A percentile compares a stretch with the other conserved stretches of the same genome.
Conservation (phyloP, 169 alveolate genomes). For the Eimeria necatrix region DNA sequence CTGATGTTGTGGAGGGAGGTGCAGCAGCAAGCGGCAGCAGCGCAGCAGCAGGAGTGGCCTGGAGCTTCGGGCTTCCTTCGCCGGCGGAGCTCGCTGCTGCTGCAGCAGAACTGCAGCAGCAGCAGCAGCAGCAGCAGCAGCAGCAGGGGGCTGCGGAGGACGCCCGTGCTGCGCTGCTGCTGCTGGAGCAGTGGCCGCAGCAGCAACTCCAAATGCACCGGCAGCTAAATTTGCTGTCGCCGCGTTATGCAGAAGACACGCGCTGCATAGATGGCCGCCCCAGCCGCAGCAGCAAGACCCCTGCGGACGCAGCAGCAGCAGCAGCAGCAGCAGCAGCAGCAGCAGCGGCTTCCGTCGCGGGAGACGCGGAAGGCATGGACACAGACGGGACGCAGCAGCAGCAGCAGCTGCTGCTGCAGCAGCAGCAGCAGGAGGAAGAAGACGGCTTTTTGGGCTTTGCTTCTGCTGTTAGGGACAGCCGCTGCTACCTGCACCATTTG, state of each 20-base stretch:
- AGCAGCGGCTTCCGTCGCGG: not conserved
- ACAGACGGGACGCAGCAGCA: not conserved
- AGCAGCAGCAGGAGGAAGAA: not conserved
- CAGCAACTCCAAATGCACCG: not conserved
- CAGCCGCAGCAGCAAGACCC: conserved; percentile 5
- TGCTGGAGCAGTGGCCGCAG: not conserved
- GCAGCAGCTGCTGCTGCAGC: not conserved
- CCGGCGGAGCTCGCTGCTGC: conserved; percentile 30
- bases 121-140: conserved; percentile 10
- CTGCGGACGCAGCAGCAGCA: not conserved
- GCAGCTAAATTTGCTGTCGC: conserved; percentile 30
- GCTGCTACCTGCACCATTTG: conserved; percentile 42
- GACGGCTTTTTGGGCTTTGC: not conserved
- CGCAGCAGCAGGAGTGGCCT: conserved; percentile 54
- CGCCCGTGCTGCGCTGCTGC: conserved; percentile 26
- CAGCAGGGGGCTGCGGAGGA: not conserved
- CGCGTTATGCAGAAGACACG: not conserved
- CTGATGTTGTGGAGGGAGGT: conserved; percentile 11
- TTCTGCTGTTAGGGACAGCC: conserved; percentile 2
- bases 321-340: not conserved
- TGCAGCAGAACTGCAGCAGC: conserved; percentile 18
- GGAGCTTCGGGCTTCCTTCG: conserved; percentile 10
- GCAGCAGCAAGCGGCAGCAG: conserved; percentile 56
- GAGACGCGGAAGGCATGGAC: not conserved
- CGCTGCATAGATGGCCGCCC: conserved; percentile 26